Evolutionary conservation across 2,329 filamentous ascomycete genomes (phyloP).

Genomic region (Aspergillus sclerotialis): DNA sequence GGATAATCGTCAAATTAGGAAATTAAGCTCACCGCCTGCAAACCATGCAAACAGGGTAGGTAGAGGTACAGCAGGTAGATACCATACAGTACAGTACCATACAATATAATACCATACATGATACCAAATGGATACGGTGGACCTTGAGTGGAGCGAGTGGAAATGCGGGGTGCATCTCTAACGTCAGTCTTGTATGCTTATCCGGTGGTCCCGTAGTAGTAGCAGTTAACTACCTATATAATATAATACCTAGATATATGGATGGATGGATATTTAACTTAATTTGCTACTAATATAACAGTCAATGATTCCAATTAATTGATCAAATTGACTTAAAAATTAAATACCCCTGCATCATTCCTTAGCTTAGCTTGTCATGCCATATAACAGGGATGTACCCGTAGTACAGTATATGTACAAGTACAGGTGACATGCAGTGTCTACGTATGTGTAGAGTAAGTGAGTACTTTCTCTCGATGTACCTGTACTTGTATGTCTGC

Average conservation of each 20-base stretch:
- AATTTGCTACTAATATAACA: neutral
- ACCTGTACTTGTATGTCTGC: neutral
- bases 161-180: slow-evolving; percentile 33
- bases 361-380: neutral
- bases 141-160: slow-evolving; percentile 13
- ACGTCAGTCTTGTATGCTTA: slow-evolving; percentile 26
- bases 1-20: neutral
- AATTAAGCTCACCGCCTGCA: too few relatives aligned
- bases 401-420: neutral
- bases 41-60: slow-evolving; percentile 4
- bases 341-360: neutral
- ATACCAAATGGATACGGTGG: neutral
- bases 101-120: neutral
- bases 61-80: slow-evolving; percentile 6
- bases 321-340: neutral
- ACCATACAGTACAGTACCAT: slow-evolving; percentile 4
- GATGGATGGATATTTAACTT: neutral
- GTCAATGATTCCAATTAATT: neutral
- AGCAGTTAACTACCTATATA: neutral
- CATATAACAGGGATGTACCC: neutral
- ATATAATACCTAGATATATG: neutral
- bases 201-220: slow-evolving; percentile 19
- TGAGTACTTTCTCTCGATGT: neutral
- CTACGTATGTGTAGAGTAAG: neutral
- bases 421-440: too few relatives aligned